phyloP scores from a whole-genome alignment of 495 filamentous ascomycete genomes.

The Penicillium fimorum region DNA sequence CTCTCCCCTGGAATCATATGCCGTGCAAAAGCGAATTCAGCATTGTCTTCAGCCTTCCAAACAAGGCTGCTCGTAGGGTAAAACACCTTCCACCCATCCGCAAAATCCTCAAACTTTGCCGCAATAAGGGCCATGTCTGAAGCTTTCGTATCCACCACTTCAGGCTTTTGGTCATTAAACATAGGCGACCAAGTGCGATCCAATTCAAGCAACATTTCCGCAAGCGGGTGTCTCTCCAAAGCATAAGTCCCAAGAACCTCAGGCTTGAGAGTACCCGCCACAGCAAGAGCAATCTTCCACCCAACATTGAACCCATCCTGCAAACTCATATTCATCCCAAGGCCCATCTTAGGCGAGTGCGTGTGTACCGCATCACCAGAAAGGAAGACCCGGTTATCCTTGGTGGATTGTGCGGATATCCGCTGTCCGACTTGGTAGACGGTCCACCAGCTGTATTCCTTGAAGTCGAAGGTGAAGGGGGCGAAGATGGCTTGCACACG shows the following conservation, averaged over 20 bases:
- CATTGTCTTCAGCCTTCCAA: conserved; percentile 20
- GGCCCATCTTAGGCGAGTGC: conserved; percentile 78
- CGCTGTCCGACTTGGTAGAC: conserved; percentile 68
- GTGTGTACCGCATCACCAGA: conserved; percentile 83
- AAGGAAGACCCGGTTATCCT: conserved; percentile 69
- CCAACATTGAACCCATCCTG: conserved; percentile 76
- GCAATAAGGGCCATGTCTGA: conserved; percentile 31
- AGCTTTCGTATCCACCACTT: conserved; percentile 11
- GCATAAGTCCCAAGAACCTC: conserved; percentile 69
- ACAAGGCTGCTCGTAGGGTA: conserved; percentile 36
- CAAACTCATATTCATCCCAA: conserved; percentile 85
- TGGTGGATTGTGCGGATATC: conserved; percentile 63
- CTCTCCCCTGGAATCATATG: conserved; percentile 49
- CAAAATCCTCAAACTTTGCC: conserved; percentile 30
- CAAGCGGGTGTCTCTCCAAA: conserved; percentile 65
- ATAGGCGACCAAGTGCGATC: conserved; percentile 44
- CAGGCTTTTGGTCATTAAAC: conserved; percentile 17
- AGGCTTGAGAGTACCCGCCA: conserved; percentile 54
- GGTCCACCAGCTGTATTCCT: conserved; percentile 60
- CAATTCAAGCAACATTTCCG: conserved; percentile 68
- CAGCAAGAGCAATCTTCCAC: conserved; percentile 75
- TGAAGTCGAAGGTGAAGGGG: conserved; percentile 61
- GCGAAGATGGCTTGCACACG: conserved; percentile 59
- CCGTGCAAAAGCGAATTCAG: conserved; percentile 21
- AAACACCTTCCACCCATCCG: conserved; percentile 37